Evolutionary conservation across 2,329 filamentous ascomycete genomes (phyloP), one percentile per base, ranked within the genome.

Genomic region (Scytalidium sp.): DNA sequence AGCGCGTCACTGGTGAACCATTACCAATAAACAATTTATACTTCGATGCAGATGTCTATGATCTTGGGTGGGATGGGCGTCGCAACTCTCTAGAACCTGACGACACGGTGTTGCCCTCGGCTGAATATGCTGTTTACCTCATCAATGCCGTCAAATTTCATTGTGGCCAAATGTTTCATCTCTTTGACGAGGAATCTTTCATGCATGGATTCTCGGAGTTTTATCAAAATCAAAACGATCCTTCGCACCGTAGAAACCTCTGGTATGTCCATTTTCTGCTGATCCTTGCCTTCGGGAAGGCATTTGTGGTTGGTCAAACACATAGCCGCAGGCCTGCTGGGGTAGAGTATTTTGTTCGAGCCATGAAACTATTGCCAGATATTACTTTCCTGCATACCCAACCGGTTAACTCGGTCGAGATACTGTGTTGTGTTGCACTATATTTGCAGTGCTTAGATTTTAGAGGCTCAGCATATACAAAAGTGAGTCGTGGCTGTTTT

Each of bases 81-180:
- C 65, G 68, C 41, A 64, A 57, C 17, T 32, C 60, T 8, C 57
- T 61, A 7, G 58, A 59, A 9, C 62, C 64, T 10, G 67, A 68
- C 46, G 59, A 61, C 6, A 61, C 66, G 10, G 62, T 68, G 13
- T 62, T 81, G 13, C 78, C 78, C 0, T 76, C 73, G 1, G 65
- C 75, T 0, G 77, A 81, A 56, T 72, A 75, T 55, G 74, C 75
- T 4, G 63, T 76, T 3, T 80, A 75, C 47, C 60, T 81, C 3
- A 74, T 80, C 63, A 80, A 79, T 51, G 73, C 75, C 0, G 76
- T 80, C 50, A 80, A 80, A 48, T 81, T 80, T 40, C 75, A 80
- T 51, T 78, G 76, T 48, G 72, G 73, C 2, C 77, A 79, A 23
- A 59, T 80, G 3, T 78, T 78, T 20, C 76, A 79, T 44, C 63